Conservation (phyloP, 306 rosid species). For the Cyamopsis tetragonoloba region DNA sequence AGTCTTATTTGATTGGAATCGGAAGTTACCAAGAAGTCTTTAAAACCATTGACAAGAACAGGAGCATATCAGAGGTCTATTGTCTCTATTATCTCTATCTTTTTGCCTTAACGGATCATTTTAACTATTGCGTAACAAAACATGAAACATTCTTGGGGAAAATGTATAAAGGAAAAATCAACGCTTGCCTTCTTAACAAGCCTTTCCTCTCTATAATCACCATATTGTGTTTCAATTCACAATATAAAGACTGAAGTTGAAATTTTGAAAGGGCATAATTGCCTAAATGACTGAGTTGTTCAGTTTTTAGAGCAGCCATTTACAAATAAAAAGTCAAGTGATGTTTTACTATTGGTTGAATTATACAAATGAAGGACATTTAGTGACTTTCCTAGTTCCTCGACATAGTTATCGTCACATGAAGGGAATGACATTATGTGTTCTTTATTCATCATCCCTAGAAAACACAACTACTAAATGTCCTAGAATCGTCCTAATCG, state of each 20-base stretch:
- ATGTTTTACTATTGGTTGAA: conserved; percentile 2
- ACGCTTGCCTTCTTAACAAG: neutral
- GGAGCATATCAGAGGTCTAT: conserved; percentile 11
- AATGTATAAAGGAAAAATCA: neutral
- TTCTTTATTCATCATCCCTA: conserved; percentile 6
- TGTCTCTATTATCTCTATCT: neutral
- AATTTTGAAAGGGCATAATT: neutral
- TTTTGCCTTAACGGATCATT: neutral
- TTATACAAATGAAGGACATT: neutral
- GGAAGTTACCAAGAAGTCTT: neutral
- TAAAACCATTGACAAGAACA: neutral
- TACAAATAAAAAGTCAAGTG: neutral
- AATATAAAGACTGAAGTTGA: neutral
- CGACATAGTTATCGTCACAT: neutral
- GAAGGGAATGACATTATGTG: conserved; percentile 21
- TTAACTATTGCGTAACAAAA: no score
- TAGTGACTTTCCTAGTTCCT: conserved; percentile 2
- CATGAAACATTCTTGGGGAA: neutral
- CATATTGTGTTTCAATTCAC: neutral
- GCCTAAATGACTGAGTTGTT: no score
- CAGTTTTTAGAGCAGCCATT: neutral
- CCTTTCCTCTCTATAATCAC: no score
- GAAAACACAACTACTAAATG: neutral
- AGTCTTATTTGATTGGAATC: conserved; percentile 6
- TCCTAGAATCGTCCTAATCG: neutral